Evolutionary conservation across 768 basidiomycete genomes (phyloP).

Genomic region (Boletus rubroflammeus): DNA sequence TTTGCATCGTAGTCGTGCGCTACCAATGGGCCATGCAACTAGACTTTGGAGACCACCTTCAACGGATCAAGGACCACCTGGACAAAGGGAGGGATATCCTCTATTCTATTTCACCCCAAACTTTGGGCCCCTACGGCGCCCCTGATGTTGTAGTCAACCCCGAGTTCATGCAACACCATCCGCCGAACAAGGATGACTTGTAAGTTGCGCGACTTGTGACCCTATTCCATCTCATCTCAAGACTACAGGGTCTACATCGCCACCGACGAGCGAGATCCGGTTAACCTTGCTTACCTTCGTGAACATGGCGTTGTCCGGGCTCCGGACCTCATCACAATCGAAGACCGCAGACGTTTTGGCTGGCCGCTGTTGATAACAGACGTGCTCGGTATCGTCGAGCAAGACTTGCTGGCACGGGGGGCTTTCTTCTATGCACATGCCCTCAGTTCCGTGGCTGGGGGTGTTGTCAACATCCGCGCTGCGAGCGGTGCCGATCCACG

Average conservation of each 20-base stretch:
- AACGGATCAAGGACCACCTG: conserved; percentile 30
- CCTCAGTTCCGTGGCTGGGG: conserved; percentile 41
- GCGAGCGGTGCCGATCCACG: conserved; percentile 38
- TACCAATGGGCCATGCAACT: conserved; percentile 36
- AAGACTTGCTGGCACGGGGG: conserved; percentile 36
- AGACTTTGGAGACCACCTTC: conserved; percentile 34
- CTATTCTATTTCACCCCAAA: conserved; percentile 12
- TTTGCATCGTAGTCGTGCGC: conserved; percentile 24
- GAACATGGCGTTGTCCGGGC: conserved; percentile 38
- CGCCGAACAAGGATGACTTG: conserved; percentile 21
- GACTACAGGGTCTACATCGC: conserved; percentile 33
- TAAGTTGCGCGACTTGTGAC: conserved; percentile 5
- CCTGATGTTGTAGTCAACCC: conserved; percentile 19
- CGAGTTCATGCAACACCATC: conserved; percentile 12
- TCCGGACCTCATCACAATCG: conserved; percentile 39
- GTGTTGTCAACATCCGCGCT: conserved; percentile 40
- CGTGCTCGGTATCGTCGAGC: conserved; percentile 42
- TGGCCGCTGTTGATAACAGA: conserved; percentile 44
- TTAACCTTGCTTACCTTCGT: conserved; percentile 32
- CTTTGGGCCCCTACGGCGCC: conserved; percentile 20
- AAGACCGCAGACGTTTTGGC: conserved; percentile 40
- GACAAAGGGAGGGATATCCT: conserved; percentile 21
- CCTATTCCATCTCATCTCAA: conserved; percentile 3
- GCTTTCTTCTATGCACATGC: conserved; percentile 43
- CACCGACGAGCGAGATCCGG: conserved; percentile 41